phyloP scores from a whole-genome alignment of 352 stramenopile genomes.

The Elongisporangium prolatum region DNA sequence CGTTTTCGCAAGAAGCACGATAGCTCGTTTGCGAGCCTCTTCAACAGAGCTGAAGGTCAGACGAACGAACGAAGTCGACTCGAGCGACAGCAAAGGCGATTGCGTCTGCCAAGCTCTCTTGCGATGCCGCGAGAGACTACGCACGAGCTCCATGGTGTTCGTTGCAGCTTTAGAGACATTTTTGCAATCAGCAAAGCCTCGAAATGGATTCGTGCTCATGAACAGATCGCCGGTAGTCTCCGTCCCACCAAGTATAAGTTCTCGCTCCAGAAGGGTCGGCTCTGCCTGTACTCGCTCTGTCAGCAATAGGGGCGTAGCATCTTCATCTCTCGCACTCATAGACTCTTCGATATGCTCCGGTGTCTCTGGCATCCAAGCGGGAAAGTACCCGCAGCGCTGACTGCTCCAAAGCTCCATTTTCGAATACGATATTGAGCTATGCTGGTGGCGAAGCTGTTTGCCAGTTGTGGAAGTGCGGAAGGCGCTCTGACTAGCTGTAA shows the following conservation, averaged over 20 bases:
- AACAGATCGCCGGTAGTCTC: constrained; percentile 14
- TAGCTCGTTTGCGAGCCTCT: constrained; percentile 56
- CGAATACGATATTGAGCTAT: constrained; percentile 10
- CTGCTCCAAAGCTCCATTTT: constrained; percentile 32
- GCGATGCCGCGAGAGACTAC: constrained; percentile 23
- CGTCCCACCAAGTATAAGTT: constrained; percentile 33
- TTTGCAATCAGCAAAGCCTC: constrained; percentile 28
- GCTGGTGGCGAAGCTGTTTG: constrained; percentile 11
- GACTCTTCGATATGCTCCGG: constrained; percentile 52
- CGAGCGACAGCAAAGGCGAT: constrained; percentile 11
- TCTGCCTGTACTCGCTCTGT: constrained; percentile 49
- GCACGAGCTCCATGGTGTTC: constrained; percentile 40
- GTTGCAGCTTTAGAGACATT: constrained; percentile 28
- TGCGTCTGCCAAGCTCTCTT: constrained; percentile 15
- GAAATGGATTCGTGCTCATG: constrained; percentile 32
- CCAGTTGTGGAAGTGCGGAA: constrained; percentile 13
- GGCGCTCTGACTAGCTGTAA: constrained; percentile 25
- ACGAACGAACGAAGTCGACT: constrained; percentile 53
- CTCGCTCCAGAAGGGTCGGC: constrained; percentile 53
- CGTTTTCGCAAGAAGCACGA: constrained; percentile 71
- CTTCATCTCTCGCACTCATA: constrained; percentile 50
- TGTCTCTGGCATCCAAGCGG: constrained; percentile 51
- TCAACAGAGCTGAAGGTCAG: constrained; percentile 69
- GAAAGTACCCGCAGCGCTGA: constrained; percentile 53
- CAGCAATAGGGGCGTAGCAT: constrained; percentile 47